Evolutionary conservation across 768 basidiomycete species (phyloP), one percentile per base, ranked within the genome.

Genomic region (Boletus tylopilopsis): DNA sequence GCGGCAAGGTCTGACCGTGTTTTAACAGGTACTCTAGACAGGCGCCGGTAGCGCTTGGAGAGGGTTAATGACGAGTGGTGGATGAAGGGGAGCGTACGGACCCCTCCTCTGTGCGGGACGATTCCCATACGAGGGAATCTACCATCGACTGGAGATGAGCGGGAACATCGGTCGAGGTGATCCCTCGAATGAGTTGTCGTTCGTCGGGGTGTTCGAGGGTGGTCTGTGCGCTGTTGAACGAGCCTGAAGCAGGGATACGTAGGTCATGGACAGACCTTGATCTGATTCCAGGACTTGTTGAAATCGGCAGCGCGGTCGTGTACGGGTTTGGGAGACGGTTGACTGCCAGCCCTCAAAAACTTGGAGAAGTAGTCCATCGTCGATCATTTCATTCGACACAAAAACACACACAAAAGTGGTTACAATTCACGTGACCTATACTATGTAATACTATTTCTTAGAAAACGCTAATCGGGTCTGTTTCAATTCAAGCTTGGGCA

Each of bases 21-120:
- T 92, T 92, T 27, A 98, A 71, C 22, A 95, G 77, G 66, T 92
- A 94, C 68, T 97, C 94, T 43, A 96, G 70, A 62, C 94, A 96
- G 25, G 78, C 84, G 33, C 94, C 94, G 9, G 93, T 94, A 12
- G 79, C 83, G 51, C 94, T 94, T 56, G 33, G 25, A 47, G 54
- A 43, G 47, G 29, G 55, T 50, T 44, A 58, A 47, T 21, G 38
- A 50, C 54, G 45, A 29, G 23, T 39, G 42, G 42, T 23, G 21
- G 27, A 16, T 27, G 33, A 47, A 16, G 42, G 37, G 27, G 41
- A 52, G 45, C 33, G 53, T 34, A 77, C 87, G 58, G 69, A 95
- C 92, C 89, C 90, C 71, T 88, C 89, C 61, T 93, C 90, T n/a
- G 78, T 80, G 52, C 85, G 78, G 11, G 84, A 84, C 15, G 88